Percentiles rank a stretch among this genome's conserved stretches.
These are phyloP conservation scores for Arabis hirsuta DNA, from an alignment of 345 rosid species.

Conservation along the genomic window DNA sequence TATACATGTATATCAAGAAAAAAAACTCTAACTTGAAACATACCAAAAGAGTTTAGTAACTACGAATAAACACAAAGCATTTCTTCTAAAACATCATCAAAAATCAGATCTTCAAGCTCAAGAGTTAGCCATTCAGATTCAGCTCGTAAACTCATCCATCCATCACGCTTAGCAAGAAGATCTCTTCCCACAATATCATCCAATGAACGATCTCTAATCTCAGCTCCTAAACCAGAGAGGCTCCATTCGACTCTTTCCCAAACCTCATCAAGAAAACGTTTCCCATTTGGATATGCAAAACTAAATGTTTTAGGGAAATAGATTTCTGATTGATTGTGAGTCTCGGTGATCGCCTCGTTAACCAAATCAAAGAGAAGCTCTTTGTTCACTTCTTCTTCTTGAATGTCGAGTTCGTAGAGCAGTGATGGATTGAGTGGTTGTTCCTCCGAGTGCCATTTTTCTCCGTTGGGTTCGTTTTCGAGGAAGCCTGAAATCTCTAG, in stretches of 20 bases:
- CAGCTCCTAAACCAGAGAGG: constrained; percentile 40
- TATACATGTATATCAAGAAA: neutral
- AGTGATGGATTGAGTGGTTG: constrained; percentile 71
- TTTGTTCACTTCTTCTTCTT: constrained; percentile 43
- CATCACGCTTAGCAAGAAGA: constrained; percentile 55
- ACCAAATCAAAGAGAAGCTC: constrained; percentile 68
- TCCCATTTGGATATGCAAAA: constrained; percentile 49
- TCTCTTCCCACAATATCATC: constrained; percentile 69
- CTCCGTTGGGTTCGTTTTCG: constrained; percentile 44
- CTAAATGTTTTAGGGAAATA: constrained; percentile 65
- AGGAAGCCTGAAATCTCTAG: constrained; percentile 69
- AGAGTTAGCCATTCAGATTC: constrained; percentile 69
- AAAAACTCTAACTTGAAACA: neutral
- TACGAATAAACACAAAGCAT: constrained; percentile 34
- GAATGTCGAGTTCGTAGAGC: constrained; percentile 55
- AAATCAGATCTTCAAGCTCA: constrained; percentile 75
- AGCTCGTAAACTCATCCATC: constrained; percentile 64
- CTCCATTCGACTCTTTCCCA: constrained; percentile 64
- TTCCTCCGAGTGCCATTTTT: constrained; percentile 63
- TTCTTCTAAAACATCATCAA: constrained; percentile 64
- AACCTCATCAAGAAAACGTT: constrained; percentile 59
- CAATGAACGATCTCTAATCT: constrained; percentile 49
- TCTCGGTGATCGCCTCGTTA: constrained; percentile 61
- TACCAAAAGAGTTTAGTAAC: neutral
- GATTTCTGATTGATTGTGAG: constrained; percentile 48